Evolutionary conservation across 257 asterid species (phyloP), one percentile per base, ranked within the genome.

Genomic region (Solanum piurae): DNA sequence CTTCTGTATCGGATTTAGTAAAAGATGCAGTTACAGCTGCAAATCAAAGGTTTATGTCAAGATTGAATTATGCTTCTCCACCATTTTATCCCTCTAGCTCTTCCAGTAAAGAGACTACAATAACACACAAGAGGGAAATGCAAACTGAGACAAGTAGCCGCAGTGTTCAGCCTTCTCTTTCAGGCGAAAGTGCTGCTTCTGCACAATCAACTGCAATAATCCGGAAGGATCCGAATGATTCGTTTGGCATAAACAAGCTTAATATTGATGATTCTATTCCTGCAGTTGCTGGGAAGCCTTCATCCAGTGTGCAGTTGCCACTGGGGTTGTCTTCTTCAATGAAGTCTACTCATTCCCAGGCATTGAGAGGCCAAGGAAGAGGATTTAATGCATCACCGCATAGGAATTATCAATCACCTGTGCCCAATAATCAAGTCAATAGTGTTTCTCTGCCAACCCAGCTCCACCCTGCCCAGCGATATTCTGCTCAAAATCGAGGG

Each of bases 1-100:
- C 91, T 52, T 71, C 94, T 46, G 83, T 79, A 49, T 91, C 98
- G 74, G 94, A 89, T 89, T 84, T 89, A 88, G 94, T 89, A 52
- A 71, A 91, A 62, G 95, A 92, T 88, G 84, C 86, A n/a, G 90
- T 84, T 83, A 90, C 79, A 29, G 92, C 96, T 72, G 89, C 88
- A 71, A 95, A 92, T 87, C 95, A 95, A 85, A 93, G 88, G 84
- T 89, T 90, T 69, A 97, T 94, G 18, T 97, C 99, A 87, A 94
- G 92, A 88, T 92, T 97, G 92, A 96, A 89, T 93, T 93, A 93
- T 79, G 96, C 99, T 87, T 97, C 99, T 86, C 99, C 99, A 86
- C 99, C 99, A 84, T 97, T 96, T 92, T 97, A 97, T 91, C 99
- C 99, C 72, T 92, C 98, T 88, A 92, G 95, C 82, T 91, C 98